Evolutionary conservation across 495 filamentous ascomycete species (phyloP).

Genomic region (Tuber indicum): DNA sequence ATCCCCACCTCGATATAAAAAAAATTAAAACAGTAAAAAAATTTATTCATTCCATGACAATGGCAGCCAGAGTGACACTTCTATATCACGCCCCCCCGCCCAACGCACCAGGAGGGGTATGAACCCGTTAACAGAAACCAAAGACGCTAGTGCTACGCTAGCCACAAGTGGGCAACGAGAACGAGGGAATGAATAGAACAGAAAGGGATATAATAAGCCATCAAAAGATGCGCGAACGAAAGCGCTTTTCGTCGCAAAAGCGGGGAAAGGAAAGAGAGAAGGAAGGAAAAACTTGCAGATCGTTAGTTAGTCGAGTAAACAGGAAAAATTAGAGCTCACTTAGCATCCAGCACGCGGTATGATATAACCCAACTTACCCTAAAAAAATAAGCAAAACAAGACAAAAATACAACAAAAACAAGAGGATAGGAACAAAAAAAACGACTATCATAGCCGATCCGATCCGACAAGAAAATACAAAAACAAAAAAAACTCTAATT

Average conservation of each 20-base stretch:
- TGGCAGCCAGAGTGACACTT: not conserved
- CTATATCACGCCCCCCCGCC: not conserved
- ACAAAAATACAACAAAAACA: not conserved
- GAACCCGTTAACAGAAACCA: not conserved
- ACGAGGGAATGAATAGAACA: not conserved
- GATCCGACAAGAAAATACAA: not conserved
- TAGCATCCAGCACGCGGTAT: not conserved
- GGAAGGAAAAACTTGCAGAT: not conserved
- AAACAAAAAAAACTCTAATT: constrained; percentile 15
- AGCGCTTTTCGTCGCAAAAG: not conserved
- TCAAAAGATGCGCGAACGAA: not conserved
- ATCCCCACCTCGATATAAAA: not conserved
- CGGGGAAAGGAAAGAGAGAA: not conserved
- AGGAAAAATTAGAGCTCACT: not conserved
- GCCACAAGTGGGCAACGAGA: not conserved
- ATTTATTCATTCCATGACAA: not conserved
- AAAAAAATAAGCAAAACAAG: not conserved
- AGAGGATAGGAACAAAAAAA: not conserved
- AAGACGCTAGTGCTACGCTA: not conserved
- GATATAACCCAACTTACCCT: not conserved
- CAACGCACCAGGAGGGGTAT: not conserved
- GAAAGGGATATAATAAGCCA: not conserved
- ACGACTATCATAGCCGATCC: not conserved
- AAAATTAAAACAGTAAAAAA: not conserved
- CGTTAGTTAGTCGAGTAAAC: not conserved